Base-by-base conservation (phyloP, 73 alveolate genomes). In the Blepharisma stoltei region DNA sequence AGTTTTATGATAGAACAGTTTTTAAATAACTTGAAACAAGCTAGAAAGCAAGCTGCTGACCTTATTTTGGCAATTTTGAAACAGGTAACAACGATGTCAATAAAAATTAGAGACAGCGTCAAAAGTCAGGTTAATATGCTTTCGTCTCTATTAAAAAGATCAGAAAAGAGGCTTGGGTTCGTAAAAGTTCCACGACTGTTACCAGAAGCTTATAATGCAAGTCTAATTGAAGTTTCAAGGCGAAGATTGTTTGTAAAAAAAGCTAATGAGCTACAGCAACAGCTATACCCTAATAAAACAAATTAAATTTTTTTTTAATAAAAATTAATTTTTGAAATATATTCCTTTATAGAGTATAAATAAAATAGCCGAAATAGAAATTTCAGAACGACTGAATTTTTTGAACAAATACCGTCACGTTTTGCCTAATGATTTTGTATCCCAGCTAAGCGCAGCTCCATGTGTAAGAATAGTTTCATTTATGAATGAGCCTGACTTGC, bases 371-470 rank as follows among this genome's bases (percentile, higher is more conserved):
- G 73, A 60, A 0, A 60, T 25, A 18, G 73, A 60, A 60, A 60
- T 25, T 1, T n/a, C 73, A 25, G 73, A 60, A 38, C 0, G 73
- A 25, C 14, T 60, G 46, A 9, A n/a, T 20, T 60, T 60, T 60
- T 60, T 60, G 23, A 38, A 60, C 18, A 60, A 60, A 25, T 60
- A 20, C 4, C 14, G 46, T 8, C 73, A 60, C 5, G 73, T 60
- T n/a, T 25, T 60, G 73, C 73, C 73, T 0, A 60, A 60, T 60
- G 23, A 60, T 25, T 60, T 60, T 60, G 73, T 60, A n/a, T 38
- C 73, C 18, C 73, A 60, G 45, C 73, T 60, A 2, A 60, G 73
- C 5, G 73, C 73, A 14, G 73, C 46, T 14, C 73, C 73, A 14
- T 60, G 14, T 60, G 11, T 60, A 25, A 60, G 23, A 25, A 25